Conservation (phyloP, 345 rosid species). For the Linum lewisii region DNA sequence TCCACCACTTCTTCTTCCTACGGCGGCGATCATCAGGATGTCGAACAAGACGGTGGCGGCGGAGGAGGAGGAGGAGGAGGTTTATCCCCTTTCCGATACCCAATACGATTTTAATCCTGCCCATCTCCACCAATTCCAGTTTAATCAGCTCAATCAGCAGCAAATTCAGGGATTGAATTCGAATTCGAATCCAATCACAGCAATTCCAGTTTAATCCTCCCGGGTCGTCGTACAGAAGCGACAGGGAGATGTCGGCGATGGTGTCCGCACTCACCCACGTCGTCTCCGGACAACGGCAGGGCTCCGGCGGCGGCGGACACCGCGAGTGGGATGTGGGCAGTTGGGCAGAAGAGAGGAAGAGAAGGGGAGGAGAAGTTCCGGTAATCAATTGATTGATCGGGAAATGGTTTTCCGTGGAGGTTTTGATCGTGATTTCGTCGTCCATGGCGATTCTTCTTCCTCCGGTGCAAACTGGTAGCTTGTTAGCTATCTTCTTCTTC, state of each 20-base stretch:
- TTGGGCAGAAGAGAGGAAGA: background rate
- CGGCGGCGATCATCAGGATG: background rate
- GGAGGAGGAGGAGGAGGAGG: too few relatives aligned
- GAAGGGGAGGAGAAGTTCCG: background rate
- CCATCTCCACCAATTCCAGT: background rate
- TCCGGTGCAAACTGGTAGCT: slow-evolving; percentile 9
- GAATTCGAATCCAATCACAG: slow-evolving; percentile 17
- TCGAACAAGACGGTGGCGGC: too few relatives aligned
- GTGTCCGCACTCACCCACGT: slow-evolving; percentile 66
- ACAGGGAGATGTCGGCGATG: slow-evolving; percentile 58
- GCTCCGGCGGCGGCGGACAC: slow-evolving; percentile 8
- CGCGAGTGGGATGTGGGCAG: slow-evolving; percentile 17
- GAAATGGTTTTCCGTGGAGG: background rate
- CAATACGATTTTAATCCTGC: background rate
- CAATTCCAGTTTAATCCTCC: too few relatives aligned
- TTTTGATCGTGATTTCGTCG: background rate
- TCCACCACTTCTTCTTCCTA: background rate
- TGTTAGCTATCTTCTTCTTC: background rate
- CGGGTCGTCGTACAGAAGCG: too few relatives aligned
- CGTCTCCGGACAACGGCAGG: slow-evolving; percentile 30
- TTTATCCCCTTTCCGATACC: background rate
- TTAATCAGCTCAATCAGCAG: background rate
- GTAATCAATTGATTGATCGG: background rate
- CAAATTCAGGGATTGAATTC: background rate
- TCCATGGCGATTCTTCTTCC: background rate